Conservation (phyloP, 2,329 filamentous ascomycete genomes). For the Aspergillus unguis region DNA sequence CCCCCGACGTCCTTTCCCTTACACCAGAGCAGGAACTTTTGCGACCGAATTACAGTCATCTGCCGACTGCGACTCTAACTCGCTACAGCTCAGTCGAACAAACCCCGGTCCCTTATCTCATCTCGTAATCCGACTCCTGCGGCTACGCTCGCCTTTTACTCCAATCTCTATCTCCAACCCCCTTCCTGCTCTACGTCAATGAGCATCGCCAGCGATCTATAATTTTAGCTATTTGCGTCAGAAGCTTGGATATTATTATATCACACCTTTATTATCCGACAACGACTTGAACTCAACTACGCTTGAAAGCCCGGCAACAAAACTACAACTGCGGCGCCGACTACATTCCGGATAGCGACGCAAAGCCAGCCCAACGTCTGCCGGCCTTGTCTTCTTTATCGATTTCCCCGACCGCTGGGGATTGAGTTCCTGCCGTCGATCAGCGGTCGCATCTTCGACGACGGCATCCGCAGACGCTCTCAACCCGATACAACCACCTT, state of each 20-base stretch:
- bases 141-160: slow-evolving; percentile 7
- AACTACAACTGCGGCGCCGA: not conserved
- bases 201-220: not conserved
- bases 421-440: slow-evolving; percentile 38
- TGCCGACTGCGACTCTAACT: not conserved
- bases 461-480: slow-evolving; percentile 27
- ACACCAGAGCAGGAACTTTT: slow-evolving; percentile 17
- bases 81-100: not conserved
- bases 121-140: slow-evolving; percentile 3
- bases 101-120: slow-evolving; percentile 16
- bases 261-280: not conserved
- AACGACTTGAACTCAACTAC: not conserved
- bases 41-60: not conserved
- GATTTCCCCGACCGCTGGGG: slow-evolving; percentile 43
- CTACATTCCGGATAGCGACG: slow-evolving; percentile 5
- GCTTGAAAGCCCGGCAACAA: not conserved
- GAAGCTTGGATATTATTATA: slow-evolving; percentile 17
- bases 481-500: slow-evolving; percentile 12
- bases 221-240: slow-evolving; percentile 15
- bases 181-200: slow-evolving; percentile 14
- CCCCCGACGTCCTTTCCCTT: slow-evolving; percentile 12
- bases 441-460: slow-evolving; percentile 43
- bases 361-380: not conserved
- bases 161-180: not conserved
- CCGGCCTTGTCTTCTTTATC: slow-evolving; percentile 4